Conservation (phyloP, 2,329 filamentous ascomycete genomes). For the Cordyceps pruinosa region DNA sequence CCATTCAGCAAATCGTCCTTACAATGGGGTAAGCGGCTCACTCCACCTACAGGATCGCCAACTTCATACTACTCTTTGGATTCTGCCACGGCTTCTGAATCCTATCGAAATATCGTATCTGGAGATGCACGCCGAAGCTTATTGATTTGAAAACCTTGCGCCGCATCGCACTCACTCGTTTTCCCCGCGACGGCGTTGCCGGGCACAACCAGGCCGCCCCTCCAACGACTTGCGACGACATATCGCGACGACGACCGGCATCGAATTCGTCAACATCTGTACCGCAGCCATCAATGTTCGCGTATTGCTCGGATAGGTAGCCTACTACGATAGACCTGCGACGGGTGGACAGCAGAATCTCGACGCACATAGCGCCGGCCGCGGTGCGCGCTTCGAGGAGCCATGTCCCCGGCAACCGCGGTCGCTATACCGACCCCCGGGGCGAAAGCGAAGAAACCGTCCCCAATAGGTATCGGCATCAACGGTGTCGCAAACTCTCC, state of each 20-base stretch:
- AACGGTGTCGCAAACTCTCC: constrained; percentile 53
- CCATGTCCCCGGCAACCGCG: constrained; percentile 51
- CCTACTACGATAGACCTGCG: constrained; percentile 3
- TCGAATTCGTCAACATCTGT: neutral
- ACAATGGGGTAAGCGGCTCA: constrained; percentile 12
- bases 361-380: constrained; percentile 9
- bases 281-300: constrained; percentile 5
- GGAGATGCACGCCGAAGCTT: neutral
- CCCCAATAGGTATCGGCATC: constrained; percentile 58
- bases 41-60: constrained; percentile 13
- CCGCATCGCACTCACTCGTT: neutral
- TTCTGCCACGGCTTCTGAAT: neutral
- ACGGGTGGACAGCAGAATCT: constrained; percentile 8
- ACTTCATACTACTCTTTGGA: constrained; percentile 7
- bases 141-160: neutral
- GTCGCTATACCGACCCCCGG: constrained; percentile 36
- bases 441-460: constrained; percentile 61
- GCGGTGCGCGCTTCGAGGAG: constrained; percentile 21
- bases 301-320: constrained; percentile 1
- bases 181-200: constrained; percentile 5
- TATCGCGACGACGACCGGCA: constrained; percentile 5
- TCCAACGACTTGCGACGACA: constrained; percentile 4
- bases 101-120: neutral
- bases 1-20: constrained; percentile 4
- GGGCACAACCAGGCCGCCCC: constrained; percentile 1